These are phyloP conservation scores for Actinidia chinensis DNA, from an alignment of 179 eudicot genomes.

Conservation along the genomic window DNA sequence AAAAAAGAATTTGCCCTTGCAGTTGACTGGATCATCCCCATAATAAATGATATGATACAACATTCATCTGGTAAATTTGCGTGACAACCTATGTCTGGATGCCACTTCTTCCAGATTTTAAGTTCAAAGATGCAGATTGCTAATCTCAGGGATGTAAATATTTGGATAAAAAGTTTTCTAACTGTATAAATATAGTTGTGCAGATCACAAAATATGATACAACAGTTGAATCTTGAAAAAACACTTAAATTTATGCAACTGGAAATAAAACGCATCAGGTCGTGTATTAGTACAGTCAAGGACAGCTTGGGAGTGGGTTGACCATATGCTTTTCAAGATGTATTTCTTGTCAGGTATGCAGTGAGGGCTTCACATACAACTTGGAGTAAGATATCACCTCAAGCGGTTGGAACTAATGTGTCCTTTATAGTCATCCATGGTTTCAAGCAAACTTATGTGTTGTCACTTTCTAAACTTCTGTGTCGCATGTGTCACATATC, in stretches of 20 bases:
- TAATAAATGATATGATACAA: constrained; percentile 60
- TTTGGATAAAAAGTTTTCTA: neutral
- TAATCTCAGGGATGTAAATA: neutral
- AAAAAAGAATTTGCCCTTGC: constrained; percentile 64
- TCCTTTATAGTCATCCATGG: neutral
- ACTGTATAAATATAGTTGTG: neutral
- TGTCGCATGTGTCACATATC: too few relatives aligned
- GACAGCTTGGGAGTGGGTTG: neutral
- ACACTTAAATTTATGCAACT: neutral
- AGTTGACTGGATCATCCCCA: constrained; percentile 83
- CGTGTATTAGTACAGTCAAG: neutral
- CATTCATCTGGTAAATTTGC: neutral
- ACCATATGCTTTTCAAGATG: neutral
- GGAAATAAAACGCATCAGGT: neutral
- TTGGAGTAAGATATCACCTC: neutral
- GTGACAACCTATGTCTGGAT: neutral
- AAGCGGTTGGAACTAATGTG: neutral
- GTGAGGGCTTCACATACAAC: neutral
- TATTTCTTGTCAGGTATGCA: neutral
- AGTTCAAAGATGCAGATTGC: neutral
- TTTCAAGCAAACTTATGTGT: neutral
- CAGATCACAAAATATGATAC: neutral
- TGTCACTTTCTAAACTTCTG: neutral
- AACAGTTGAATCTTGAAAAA: neutral
- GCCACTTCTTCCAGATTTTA: neutral